phyloP scores from a whole-genome alignment of 768 basidiomycete species.

The Royoungia palumana region DNA sequence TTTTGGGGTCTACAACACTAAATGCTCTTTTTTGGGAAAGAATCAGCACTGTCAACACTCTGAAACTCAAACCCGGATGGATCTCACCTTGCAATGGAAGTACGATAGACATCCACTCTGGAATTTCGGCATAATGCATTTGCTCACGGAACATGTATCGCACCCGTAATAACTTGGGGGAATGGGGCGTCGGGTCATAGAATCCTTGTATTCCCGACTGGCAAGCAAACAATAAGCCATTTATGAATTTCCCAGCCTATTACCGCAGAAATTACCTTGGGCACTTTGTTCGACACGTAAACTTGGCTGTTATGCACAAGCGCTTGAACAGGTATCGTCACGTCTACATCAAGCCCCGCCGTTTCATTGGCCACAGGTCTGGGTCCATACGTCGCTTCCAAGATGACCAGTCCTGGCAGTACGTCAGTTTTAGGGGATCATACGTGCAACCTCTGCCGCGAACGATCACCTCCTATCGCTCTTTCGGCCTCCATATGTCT shows the following conservation, averaged over 20 bases:
- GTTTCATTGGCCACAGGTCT: conserved; percentile 46
- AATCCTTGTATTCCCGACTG: conserved; percentile 83
- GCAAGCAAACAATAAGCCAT: conserved; percentile 4
- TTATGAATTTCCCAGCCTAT: not conserved
- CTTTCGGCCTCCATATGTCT: conserved; percentile 63
- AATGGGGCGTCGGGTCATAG: conserved; percentile 77
- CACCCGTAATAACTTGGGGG: conserved; percentile 64
- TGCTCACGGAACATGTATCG: conserved; percentile 75
- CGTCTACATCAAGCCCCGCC: conserved; percentile 63
- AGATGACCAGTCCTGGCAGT: conserved; percentile 65
- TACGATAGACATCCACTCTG: conserved; percentile 65
- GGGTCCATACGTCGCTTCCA: conserved; percentile 71
- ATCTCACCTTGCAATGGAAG: conserved; percentile 71
- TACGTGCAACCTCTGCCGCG: conserved; percentile 1
- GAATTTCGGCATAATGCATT: conserved; percentile 73
- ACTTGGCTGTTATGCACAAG: conserved; percentile 77
- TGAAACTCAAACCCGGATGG: conserved; percentile 9
- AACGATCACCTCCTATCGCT: conserved; percentile 56
- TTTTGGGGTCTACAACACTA: conserved; percentile 20
- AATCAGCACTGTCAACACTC: conserved; percentile 3
- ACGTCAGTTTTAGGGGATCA: conserved; percentile 14
- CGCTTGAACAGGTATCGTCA: conserved; percentile 78
- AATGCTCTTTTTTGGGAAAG: conserved; percentile 22
- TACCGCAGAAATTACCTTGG: conserved; percentile 51
- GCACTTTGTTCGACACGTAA: conserved; percentile 68